Evolutionary conservation across 371 early-diverging fungal species (phyloP).

Genomic region (Phascolomyces articulosus): DNA sequence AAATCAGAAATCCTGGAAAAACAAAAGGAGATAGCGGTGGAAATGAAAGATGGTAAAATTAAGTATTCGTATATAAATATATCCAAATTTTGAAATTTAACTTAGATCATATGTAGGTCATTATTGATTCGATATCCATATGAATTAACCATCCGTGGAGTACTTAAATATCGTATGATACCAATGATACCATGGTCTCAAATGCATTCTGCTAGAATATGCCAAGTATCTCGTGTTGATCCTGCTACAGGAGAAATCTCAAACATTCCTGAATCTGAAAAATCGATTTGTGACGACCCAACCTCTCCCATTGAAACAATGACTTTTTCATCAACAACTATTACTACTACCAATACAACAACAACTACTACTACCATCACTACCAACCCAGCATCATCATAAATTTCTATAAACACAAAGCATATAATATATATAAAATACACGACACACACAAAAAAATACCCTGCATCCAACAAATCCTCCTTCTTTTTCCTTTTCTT

Average conservation of each 20-base stretch:
- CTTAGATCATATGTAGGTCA: conserved; percentile 35
- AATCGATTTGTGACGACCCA: conserved; percentile 36
- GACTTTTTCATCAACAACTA: not conserved
- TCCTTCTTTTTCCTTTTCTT: conserved; percentile 1
- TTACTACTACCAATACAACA: too few relatives aligned
- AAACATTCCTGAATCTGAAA: conserved; percentile 22
- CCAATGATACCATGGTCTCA: conserved; percentile 27
- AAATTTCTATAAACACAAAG: too few relatives aligned
- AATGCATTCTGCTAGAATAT: conserved; percentile 40
- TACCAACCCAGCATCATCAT: too few relatives aligned
- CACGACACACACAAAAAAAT: not conserved
- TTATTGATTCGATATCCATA: conserved; percentile 60
- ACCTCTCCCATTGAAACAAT: conserved; percentile 3
- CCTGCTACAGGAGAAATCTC: conserved; percentile 42
- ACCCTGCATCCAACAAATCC: not conserved
- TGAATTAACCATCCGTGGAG: conserved; percentile 67
- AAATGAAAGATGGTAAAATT: conserved; percentile 53
- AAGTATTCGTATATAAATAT: too few relatives aligned
- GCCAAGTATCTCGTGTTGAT: conserved; percentile 43
- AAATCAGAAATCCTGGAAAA: conserved; percentile 61
- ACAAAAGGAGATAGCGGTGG: conserved; percentile 45
- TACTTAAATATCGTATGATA: conserved; percentile 57
- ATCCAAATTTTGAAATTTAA: too few relatives aligned
- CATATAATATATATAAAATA: not conserved
- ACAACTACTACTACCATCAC: too few relatives aligned